Base-by-base conservation (phyloP, 2,329 filamentous ascomycete species). In the Arachnopeziza araneosa region DNA sequence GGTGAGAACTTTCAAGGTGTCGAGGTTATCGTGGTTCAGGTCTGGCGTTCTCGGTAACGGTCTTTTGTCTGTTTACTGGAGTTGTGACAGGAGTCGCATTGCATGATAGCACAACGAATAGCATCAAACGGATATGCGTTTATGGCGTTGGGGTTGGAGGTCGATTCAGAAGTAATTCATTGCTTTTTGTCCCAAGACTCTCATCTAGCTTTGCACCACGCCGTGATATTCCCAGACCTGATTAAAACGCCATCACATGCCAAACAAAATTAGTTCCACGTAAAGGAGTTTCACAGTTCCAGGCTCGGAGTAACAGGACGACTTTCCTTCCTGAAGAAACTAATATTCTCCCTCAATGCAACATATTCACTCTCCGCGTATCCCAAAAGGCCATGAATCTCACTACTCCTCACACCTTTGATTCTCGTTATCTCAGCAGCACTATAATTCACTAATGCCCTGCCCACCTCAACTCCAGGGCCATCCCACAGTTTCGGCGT, bases 361-460 rank as follows among this genome's bases (percentile, higher is more conserved):
- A 98, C 89, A 75, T 98, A 97, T 75, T 98, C 92, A 70, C 89
- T 96, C 73, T 97, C 93, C 22, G 91, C 91, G 75, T 97, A 99
- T 2, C 93, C 95, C 32, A 99, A 77, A 52, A 95, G 78, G 10
- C 82, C 80, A 54, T 86, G 80, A 64, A 99, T 97, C 72, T 96
- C 89, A 6, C 81, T 83, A 71, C 92, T 96, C 72, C 89, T 86
- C 65, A 89, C 80, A 1, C 95, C 95, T 76, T 89, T 91, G 71
- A 99, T 96, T 55, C 89, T 80, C 60, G 80, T 77, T 63, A 99
- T 92, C 75, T 99, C 93, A 0, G 81, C 79, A 1, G 90, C 86
- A n/a, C 90, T 89, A 73, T 98, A 99, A 75, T 98, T 97, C 60
- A 96, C 92, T 54, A 99, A 77, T 3, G 91, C 93, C 44, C 93